Percentiles rank a stretch among this genome's conserved stretches.
phyloP scores from a whole-genome alignment of 2,329 filamentous ascomycete species.

The Colletotrichum cordylinicola region DNA sequence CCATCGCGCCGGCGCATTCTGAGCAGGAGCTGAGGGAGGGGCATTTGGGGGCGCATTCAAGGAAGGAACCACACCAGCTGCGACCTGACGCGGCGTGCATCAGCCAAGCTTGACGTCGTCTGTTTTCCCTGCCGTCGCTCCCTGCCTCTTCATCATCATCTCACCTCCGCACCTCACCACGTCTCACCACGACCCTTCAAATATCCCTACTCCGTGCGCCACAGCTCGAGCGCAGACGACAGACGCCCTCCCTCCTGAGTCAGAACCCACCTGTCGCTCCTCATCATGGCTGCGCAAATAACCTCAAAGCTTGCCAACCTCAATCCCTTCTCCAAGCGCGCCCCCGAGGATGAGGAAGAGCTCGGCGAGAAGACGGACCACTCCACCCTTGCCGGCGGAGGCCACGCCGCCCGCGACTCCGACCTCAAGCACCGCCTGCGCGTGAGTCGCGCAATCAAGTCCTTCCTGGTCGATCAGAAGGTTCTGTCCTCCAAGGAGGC shows the following conservation, averaged over 20 bases:
- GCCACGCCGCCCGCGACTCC: conserved; percentile 55
- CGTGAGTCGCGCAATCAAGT: conserved; percentile 63
- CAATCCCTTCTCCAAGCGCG: conserved; percentile 40
- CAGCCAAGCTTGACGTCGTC: conserved; percentile 19
- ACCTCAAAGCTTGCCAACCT: conserved; percentile 37
- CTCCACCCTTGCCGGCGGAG: conserved; percentile 62
- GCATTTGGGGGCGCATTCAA: not conserved
- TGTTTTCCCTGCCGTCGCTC: not conserved
- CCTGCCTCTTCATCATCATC: not conserved
- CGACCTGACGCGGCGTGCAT: conserved; percentile 16
- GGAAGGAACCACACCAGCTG: not conserved
- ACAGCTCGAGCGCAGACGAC: not conserved
- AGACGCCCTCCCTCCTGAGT: not conserved
- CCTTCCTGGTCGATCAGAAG: conserved; percentile 58
- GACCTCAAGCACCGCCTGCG: conserved; percentile 58
- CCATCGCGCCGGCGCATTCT: not conserved
- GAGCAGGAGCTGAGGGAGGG: not conserved
- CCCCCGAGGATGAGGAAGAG: conserved; percentile 50
- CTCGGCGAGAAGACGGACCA: conserved; percentile 57
- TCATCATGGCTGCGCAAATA: conserved; percentile 2
- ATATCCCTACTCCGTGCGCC: not conserved
- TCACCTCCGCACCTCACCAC: not conserved
- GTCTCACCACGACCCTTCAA: not conserved
- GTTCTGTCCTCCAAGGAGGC: conserved; percentile 56
- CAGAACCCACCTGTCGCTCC: not conserved